Percentiles rank a stretch among this genome's conserved stretches.
Evolutionary conservation across 371 early-diverging fungal genomes (phyloP).

Genomic region (Syncephalastrum monosporum): DNA sequence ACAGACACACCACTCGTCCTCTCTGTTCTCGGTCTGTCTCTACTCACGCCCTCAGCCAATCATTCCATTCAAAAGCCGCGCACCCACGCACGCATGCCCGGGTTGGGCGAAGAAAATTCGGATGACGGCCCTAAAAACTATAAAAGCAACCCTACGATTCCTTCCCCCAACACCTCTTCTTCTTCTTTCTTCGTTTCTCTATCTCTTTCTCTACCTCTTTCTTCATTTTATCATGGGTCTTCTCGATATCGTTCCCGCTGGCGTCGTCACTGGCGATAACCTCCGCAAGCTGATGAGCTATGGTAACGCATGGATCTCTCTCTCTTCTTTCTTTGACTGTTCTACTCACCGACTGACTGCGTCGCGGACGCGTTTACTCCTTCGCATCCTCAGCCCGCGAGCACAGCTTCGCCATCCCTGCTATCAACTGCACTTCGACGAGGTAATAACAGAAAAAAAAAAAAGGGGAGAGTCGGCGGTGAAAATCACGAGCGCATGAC

Average conservation of each 20-base stretch:
- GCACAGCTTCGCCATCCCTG: constrained; percentile 88
- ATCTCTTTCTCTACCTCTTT: not conserved
- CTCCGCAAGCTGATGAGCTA: constrained; percentile 84
- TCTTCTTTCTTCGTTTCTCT: constrained; percentile 2
- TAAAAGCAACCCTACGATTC: not conserved
- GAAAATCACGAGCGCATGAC: constrained; percentile 3
- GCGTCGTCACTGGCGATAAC: constrained; percentile 88
- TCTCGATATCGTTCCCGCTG: constrained; percentile 82
- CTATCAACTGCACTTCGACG: constrained; percentile 92
- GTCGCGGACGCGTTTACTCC: not conserved
- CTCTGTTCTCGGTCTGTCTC: too few species aligned
- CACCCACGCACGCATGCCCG: too few species aligned
- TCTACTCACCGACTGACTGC: too few species aligned
- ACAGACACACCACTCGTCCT: too few species aligned
- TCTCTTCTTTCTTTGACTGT: constrained; percentile 2
- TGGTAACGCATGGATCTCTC: constrained; percentile 32
- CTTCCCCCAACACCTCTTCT: not conserved
- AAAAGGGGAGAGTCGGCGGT: not conserved
- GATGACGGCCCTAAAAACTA: too few species aligned
- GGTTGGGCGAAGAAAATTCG: too few species aligned
- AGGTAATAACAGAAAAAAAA: constrained; percentile 31
- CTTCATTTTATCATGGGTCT: constrained; percentile 60
- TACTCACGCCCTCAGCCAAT: too few species aligned
- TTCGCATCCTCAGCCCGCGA: constrained; percentile 54
- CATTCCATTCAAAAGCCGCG: too few species aligned